A percentile compares a stretch with the other conserved stretches of the same genome.
These are phyloP conservation scores for Xylaria sp. DNA, from an alignment of 2,329 filamentous ascomycete species.

Conservation along the genomic window DNA sequence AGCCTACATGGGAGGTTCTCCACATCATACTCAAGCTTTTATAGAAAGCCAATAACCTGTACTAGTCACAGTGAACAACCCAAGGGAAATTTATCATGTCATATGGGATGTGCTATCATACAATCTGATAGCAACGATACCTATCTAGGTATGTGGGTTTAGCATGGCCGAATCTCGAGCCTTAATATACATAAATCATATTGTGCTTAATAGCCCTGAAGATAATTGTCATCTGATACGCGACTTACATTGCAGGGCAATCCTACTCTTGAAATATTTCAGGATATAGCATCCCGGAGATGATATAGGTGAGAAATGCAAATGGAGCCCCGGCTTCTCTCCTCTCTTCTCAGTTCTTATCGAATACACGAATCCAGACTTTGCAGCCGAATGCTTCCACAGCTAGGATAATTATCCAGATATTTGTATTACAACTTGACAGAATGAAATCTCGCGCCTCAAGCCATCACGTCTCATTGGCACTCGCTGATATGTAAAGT, in stretches of 20 bases:
- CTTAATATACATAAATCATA: constrained; percentile 4
- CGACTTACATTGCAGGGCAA: not conserved
- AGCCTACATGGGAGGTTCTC: not conserved
- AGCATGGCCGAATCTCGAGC: not conserved
- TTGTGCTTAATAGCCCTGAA: not conserved
- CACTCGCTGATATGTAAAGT: too few species aligned
- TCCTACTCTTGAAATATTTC: not conserved
- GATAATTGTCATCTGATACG: not conserved
- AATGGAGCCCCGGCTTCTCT: not conserved
- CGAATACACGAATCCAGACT: not conserved
- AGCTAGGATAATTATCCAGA: too few species aligned
- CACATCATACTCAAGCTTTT: not conserved
- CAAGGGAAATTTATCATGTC: not conserved
- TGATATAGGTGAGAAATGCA: not conserved
- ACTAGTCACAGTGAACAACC: not conserved
- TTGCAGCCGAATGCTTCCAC: too few species aligned
- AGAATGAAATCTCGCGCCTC: too few species aligned
- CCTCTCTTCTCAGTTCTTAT: not conserved
- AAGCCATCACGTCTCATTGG: too few species aligned
- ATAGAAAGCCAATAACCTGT: not conserved
- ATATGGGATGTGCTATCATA: not conserved
- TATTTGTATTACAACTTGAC: too few species aligned
- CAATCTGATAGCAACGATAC: not conserved
- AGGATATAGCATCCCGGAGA: not conserved
- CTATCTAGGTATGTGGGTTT: not conserved